phyloP scores from a whole-genome alignment of 202 grass and related monocot genomes.

The Schoenoplectus tabernaemontani region DNA sequence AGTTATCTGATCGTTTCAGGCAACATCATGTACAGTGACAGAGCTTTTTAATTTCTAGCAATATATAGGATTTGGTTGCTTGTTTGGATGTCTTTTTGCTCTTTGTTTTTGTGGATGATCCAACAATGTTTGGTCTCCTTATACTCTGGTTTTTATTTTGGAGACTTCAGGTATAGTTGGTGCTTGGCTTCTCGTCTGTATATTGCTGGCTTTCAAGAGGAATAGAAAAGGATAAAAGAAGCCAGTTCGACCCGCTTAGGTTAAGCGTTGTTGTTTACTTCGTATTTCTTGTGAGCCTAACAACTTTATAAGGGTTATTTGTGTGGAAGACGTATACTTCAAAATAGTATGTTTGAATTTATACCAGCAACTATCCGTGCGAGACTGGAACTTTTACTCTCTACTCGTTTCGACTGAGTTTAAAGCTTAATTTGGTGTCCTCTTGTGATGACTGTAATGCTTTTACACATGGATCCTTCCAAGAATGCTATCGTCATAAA shows the following conservation, averaged over 20 bases:
- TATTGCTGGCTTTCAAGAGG: slow-evolving; percentile 1
- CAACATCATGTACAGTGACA: neutral
- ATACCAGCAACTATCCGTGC: neutral
- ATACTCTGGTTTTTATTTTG: neutral
- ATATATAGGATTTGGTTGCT: slow-evolving; percentile 21
- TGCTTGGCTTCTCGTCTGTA: neutral
- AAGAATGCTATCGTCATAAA: no score
- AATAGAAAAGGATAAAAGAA: neutral
- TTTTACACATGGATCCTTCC: no score
- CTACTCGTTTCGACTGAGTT: no score
- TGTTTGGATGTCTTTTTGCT: slow-evolving; percentile 10
- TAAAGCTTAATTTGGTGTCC: no score
- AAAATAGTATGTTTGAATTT: neutral
- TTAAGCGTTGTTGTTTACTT: neutral
- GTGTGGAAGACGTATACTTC: neutral
- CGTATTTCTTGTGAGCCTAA: neutral
- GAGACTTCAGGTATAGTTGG: neutral
- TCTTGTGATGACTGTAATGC: no score
- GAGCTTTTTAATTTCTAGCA: slow-evolving; percentile 9
- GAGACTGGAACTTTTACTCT: neutral
- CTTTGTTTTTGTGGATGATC: neutral
- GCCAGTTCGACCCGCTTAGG: neutral
- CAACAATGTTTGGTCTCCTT: slow-evolving; percentile 1
- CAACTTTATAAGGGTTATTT: neutral
- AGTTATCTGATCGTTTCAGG: slow-evolving; percentile 45